These are phyloP conservation scores for Boletus rubropictus DNA, from an alignment of 768 basidiomycete genomes.

Conservation along the genomic window DNA sequence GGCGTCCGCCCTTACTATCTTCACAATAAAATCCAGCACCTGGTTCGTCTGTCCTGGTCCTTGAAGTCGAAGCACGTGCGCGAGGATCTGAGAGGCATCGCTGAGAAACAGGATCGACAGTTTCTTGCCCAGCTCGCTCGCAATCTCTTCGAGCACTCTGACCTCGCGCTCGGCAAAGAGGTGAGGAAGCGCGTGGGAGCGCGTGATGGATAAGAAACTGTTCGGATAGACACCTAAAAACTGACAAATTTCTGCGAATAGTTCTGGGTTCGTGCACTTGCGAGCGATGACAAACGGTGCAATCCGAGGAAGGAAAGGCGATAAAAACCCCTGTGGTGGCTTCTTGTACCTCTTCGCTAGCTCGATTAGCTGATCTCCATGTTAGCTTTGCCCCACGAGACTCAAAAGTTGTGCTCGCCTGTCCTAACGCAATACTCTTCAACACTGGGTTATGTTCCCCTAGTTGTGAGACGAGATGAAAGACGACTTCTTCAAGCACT, in stretches of 20 bases:
- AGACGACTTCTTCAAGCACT: conserved; percentile 53
- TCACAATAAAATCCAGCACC: conserved; percentile 56
- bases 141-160: conserved; percentile 56
- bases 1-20: conserved; percentile 48
- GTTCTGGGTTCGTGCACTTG: conserved; percentile 50
- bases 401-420: conserved; percentile 38
- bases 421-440: conserved; percentile 61
- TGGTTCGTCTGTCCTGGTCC: conserved; percentile 50
- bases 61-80: conserved; percentile 58
- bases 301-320: conserved; percentile 64
- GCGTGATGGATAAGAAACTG: conserved; percentile 61
- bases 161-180: conserved; percentile 60
- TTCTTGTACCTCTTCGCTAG: conserved; percentile 57
- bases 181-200: conserved; percentile 59
- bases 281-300: conserved; percentile 59
- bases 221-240: conserved; percentile 52
- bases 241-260: conserved; percentile 62
- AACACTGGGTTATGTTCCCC: conserved; percentile 64
- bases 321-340: conserved; percentile 57
- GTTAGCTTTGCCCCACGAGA: conserved; percentile 1
- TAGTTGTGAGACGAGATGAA: conserved; percentile 59
- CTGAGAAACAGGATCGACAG: conserved; percentile 49
- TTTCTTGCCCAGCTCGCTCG: conserved; percentile 42
- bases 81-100: conserved; percentile 56
- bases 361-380: conserved; percentile 45